Evolutionary conservation across 768 basidiomycete species (phyloP), one percentile per base, ranked within the genome.

Genomic region (Podaxis sp.): DNA sequence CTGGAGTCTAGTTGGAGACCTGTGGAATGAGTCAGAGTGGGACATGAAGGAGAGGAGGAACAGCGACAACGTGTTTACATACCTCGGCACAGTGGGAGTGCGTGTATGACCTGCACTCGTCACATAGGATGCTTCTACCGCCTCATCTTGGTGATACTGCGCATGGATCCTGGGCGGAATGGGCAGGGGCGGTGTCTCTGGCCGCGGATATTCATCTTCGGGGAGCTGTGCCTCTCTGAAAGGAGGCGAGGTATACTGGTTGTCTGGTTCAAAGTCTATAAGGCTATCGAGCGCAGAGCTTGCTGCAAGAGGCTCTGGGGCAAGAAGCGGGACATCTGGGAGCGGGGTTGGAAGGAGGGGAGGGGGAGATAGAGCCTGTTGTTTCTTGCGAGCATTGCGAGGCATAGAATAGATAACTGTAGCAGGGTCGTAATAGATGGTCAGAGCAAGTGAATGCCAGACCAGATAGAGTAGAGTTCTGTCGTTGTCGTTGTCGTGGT

Each of bases 341-440:
- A 72, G 68, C 19, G 72, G 72, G 3, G 72, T 73, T 2, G 71
- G 71, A 4, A 72, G 70, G 41, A 70, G 72, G 0, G 60, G 63
- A 0, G 71, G 71, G 13, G 71, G 71, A 17, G 70, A 68, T n/a
- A 64, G 61, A 17, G 47, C 5, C 55, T 60, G 40, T 54, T 22
- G 33, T 33, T 33, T 61, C 33, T 46, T 63, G 52, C 55, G 63
- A 33, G 46, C 67, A 68, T 68, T 51, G 55, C 62, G 59, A 41
- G 65, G 40, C 53, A 66, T 53, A 41, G 51, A 56, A 57, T 53
- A 55, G 58, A 61, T 56, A 43, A 22, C 25, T 25, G 25, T 12
- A 29, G 47, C 22, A 7, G 24, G 24, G 27, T 19, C 37, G 36
- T 59, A 49, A 41, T 47, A 64, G 59, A 13, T 29, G 52, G 55